Base-by-base conservation (phyloP, 2,329 filamentous ascomycete genomes). In the Rutstroemia sp. region DNA sequence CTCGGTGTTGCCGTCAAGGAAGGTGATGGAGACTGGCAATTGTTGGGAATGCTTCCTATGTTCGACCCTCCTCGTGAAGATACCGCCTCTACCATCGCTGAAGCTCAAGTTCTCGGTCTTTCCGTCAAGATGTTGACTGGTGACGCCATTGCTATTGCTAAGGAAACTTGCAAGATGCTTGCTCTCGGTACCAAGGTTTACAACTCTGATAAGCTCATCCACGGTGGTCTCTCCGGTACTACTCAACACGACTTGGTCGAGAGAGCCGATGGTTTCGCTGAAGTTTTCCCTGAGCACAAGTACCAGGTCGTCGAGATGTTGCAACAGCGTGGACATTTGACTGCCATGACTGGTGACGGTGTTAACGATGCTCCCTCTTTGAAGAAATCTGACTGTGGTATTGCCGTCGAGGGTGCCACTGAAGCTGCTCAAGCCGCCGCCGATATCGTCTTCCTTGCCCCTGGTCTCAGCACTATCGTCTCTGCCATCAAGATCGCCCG, bases 341-440 rank as follows among this genome's bases (percentile, higher is more conserved):
- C 95, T 75, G 91, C 90, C 73, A 95, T 95, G 90, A 95, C 90
- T 75, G 90, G 90, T 81, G 91, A 95, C 66, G 90, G 90, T 82
- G 90, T 95, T 76, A 95, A 95, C 78, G 90, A 95, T 73, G 90
- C 90, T 68, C 89, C 90, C 61, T 95, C 89, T 17, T 78, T 95
- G 71, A 95, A 95, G 80, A 95, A 92, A 79, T 90, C 90, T 30
- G 89, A 96, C 75, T 95, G 89, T 68, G 91, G 90, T 81, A 95
- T 96, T 75, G 91, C 90, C 62, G 90, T 96, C 69, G 89, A 95
- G 76, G 90, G 89, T 78, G 85, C 91, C 59, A 94, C 89, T 37
- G 90, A 95, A 71, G 91, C 90, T 69, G 91, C 91, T 66, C 89
- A 89, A 66, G 94, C 90, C 60, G 91, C 90, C 64, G 88, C 91